These are phyloP conservation scores for Biscutella laevigata DNA, from an alignment of 441 rosid genomes.

Conservation along the genomic window DNA sequence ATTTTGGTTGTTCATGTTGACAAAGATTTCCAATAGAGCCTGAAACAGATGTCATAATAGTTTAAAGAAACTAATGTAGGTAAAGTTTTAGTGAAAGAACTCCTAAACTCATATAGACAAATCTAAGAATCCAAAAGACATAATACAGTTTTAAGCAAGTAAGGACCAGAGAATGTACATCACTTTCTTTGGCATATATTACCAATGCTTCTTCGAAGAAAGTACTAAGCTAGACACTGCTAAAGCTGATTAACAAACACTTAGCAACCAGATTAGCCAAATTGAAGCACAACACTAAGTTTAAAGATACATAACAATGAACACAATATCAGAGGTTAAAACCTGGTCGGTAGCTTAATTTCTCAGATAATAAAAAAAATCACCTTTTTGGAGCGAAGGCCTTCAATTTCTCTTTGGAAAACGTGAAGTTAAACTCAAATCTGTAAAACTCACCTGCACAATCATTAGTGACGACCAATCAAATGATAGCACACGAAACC, in stretches of 20 bases:
- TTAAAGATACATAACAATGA: not conserved
- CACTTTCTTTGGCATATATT: conserved; percentile 1
- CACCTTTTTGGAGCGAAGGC: not conserved
- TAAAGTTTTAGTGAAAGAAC: not conserved
- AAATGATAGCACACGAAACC: not conserved
- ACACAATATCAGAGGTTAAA: not conserved
- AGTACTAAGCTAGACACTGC: not conserved
- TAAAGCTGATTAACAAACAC: not conserved
- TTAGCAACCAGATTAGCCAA: not conserved
- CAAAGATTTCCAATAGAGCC: conserved; percentile 13
- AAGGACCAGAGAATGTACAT: conserved; percentile 12
- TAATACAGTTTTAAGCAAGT: not conserved
- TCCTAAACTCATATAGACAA: not conserved
- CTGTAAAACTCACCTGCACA: conserved; percentile 2
- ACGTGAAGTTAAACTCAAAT: conserved; percentile 3
- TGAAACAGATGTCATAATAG: not conserved
- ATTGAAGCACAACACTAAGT: not conserved
- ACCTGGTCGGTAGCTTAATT: not conserved
- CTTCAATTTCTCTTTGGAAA: not conserved
- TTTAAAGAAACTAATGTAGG: not conserved
- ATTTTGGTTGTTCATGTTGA: conserved; percentile 57
- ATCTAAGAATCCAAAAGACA: conserved; percentile 7
- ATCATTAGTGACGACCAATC: conserved; percentile 1
- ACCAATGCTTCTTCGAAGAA: conserved; percentile 1
- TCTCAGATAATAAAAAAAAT: too few species aligned